phyloP scores from a whole-genome alignment of 306 rosid species.

The Lagenaria siceraria region DNA sequence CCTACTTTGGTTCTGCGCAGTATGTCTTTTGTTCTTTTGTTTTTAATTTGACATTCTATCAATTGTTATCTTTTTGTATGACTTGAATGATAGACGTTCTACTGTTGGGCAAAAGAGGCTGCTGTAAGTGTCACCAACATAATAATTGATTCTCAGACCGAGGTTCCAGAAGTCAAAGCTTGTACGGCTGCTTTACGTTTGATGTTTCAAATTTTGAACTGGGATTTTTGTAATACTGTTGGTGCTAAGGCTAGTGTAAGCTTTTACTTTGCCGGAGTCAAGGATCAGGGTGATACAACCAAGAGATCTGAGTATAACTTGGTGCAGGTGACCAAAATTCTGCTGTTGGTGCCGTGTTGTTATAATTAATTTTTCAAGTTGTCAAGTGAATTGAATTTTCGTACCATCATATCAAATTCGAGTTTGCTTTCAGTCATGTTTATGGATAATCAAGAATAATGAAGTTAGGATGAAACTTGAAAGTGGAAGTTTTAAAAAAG shows the following conservation, averaged over 20 bases:
- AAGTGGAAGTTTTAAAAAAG: not conserved
- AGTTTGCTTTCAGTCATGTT: not conserved
- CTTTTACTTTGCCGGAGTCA: constrained; percentile 47
- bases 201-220: constrained; percentile 95
- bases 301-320: constrained; percentile 62
- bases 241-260: constrained; percentile 29
- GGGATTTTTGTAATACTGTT: constrained; percentile 54
- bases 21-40: not conserved
- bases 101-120: constrained; percentile 81
- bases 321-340: constrained; percentile 55
- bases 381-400: constrained; percentile 2
- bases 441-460: not conserved
- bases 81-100: constrained; percentile 42
- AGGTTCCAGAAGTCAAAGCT: constrained; percentile 70
- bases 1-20: not conserved
- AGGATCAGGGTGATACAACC: constrained; percentile 53
- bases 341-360: not conserved
- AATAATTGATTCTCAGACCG: constrained; percentile 63
- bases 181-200: constrained; percentile 68
- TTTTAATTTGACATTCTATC: not conserved
- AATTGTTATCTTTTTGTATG: not conserved
- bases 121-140: constrained; percentile 63
- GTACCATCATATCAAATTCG: not conserved
- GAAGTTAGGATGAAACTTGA: not conserved
- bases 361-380: not conserved